These are phyloP conservation scores for Lachnellula hyalina DNA, from an alignment of 2,329 filamentous ascomycete genomes.

Conservation along the genomic window DNA sequence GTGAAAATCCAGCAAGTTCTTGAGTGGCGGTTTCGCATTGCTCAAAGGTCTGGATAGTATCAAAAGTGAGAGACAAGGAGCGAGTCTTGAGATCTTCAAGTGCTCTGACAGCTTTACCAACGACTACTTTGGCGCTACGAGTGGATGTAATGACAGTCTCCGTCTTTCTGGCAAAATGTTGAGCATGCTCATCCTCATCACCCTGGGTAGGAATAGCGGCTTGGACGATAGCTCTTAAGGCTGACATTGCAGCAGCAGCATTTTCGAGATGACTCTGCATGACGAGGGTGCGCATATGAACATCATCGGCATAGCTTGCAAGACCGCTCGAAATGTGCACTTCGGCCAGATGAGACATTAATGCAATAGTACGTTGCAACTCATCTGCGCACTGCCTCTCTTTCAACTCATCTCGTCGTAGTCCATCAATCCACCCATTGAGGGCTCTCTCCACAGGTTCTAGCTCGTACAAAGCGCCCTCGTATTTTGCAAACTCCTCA, in stretches of 20 bases:
- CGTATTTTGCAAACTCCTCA: conserved; percentile 72
- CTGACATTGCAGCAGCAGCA: conserved; percentile 61
- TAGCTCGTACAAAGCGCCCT: conserved; percentile 77
- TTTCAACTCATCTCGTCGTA: conserved; percentile 80
- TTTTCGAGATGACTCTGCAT: conserved; percentile 81
- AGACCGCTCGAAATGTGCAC: conserved; percentile 68
- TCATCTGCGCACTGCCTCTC: conserved; percentile 77
- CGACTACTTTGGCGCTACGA: conserved; percentile 76
- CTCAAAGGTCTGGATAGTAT: conserved; percentile 65
- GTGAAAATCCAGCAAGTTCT: conserved; percentile 61
- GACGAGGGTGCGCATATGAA: conserved; percentile 70
- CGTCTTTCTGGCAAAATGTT: conserved; percentile 64
- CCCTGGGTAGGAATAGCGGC: conserved; percentile 50
- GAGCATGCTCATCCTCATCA: conserved; percentile 62
- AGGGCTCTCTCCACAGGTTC: conserved; percentile 87
- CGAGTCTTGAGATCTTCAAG: conserved; percentile 72
- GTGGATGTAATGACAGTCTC: conserved; percentile 70
- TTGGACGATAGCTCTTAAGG: conserved; percentile 62
- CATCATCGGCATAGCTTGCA: conserved; percentile 69
- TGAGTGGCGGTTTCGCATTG: conserved; percentile 59
- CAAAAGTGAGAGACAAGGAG: conserved; percentile 65
- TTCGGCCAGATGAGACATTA: conserved; percentile 81
- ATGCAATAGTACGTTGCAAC: conserved; percentile 75
- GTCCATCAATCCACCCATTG: conserved; percentile 79
- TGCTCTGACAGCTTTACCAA: conserved; percentile 70